Base-by-base conservation (phyloP, 306 rosid genomes). In the Medicago ruthenica region DNA sequence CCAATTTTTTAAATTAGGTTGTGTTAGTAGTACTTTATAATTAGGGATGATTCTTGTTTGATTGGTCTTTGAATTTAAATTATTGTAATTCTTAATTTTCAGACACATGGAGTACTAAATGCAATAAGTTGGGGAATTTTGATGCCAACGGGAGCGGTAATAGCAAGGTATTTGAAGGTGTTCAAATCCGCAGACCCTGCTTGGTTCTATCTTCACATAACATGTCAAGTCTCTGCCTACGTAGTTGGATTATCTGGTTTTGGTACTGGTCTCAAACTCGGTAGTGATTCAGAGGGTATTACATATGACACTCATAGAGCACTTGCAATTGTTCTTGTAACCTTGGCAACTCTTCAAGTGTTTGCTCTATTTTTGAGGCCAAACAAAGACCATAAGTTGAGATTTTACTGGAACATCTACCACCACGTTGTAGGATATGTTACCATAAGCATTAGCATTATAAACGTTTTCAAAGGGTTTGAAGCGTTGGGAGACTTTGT, bases 291-390 rank as follows among this genome's bases (percentile, higher is more conserved):
- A 0, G 7, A n/a, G 9, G 93, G 87, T 44, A 4, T 81, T 72
- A 16, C 66, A 0, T 39, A 83, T 9, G 15, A 59, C 63, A 67
- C 83, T 2, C 97, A 95, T 44, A 81, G 86, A 67, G 63, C 82
- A 76, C 82, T 95, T 47, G 97, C 89, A 34, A 84, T 95, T 51
- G 34, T 79, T 71, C 85, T 95, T 37, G 83, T 88, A 83, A 67
- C 82, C 77, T 73, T 90, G 0, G 99, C 88, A 82, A 95, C 99
- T 11, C 96, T 95, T 86, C 97, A 95, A 90, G 96, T 93, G 80
- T 95, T 92, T 71, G 97, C 97, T 77, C 74, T 95, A 66, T 89
- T 95, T 62, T 67, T 95, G 77, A 95, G 99, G 85, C 99, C 91
- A 18, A 90, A 95, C 79, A 87, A 84, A 75, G 96, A 92, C 47